phyloP scores from a whole-genome alignment of 2,329 filamentous ascomycete species.

The Aspergillus clavatus region DNA sequence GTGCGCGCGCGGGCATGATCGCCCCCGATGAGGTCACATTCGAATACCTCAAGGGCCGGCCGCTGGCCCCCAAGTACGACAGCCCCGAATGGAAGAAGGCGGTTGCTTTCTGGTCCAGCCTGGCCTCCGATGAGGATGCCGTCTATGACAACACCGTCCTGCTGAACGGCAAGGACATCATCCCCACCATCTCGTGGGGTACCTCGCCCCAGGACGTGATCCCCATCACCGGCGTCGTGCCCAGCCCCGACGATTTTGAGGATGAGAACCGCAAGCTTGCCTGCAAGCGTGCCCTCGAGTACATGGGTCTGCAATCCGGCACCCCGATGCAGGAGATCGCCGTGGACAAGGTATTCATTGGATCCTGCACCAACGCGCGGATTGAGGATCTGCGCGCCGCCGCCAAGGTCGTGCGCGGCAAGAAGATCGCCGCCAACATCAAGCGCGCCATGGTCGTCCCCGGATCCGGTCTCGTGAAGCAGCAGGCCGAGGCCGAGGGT shows the following conservation, averaged over 20 bases:
- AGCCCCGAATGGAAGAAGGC: slow-evolving; percentile 88
- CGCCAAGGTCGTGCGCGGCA: slow-evolving; percentile 78
- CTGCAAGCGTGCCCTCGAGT: slow-evolving; percentile 78
- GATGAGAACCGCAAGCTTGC: slow-evolving; percentile 74
- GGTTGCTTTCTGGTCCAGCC: slow-evolving; percentile 76
- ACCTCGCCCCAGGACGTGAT: slow-evolving; percentile 94
- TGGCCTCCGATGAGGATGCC: slow-evolving; percentile 81
- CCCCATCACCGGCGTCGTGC: slow-evolving; percentile 88
- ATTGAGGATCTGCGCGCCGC: slow-evolving; percentile 93
- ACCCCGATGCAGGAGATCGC: slow-evolving; percentile 87
- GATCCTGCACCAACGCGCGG: slow-evolving; percentile 93
- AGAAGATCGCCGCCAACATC: slow-evolving; percentile 79
- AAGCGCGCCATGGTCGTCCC: slow-evolving; percentile 96
- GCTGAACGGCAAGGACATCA: slow-evolving; percentile 87
- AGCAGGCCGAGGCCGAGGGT: slow-evolving; percentile 83
- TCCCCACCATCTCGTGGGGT: slow-evolving; percentile 92
- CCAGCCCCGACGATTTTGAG: slow-evolving; percentile 80
- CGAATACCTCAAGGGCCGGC: slow-evolving; percentile 87
- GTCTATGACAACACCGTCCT: slow-evolving; percentile 86
- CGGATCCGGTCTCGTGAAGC: slow-evolving; percentile 89
- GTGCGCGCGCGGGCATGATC: slow-evolving; percentile 93
- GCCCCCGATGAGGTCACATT: slow-evolving; percentile 92
- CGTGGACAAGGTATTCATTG: slow-evolving; percentile 96
- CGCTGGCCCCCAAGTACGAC: slow-evolving; percentile 78
- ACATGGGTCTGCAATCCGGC: slow-evolving; percentile 88